Evolutionary conservation across 75 land plant genomes (phyloP), one percentile per base, ranked within the genome.

Genomic region (Cunninghamia lanceolata): DNA sequence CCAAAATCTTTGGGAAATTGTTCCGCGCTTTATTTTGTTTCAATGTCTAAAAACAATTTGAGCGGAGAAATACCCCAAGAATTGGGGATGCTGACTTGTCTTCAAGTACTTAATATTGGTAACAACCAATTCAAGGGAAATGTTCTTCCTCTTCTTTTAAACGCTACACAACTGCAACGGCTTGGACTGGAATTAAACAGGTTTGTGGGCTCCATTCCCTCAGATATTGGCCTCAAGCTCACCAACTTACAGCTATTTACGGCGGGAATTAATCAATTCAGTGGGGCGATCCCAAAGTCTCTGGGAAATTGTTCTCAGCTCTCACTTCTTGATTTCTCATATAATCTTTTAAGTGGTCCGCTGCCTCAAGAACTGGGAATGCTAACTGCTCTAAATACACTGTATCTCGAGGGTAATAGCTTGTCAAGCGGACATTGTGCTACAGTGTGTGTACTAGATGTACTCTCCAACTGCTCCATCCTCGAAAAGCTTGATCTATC

Each of bases 401-500:
- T 47, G 16, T 2, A 11, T 50, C 53, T 50, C 14, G 11, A 16
- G 53, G 16, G 16, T 13, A 50, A 50, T 50, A 14, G 53, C 16
- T 50, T 50, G 53, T 50, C 53, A 50, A 50, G 53, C 16, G 53
- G 53, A 50, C 52, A 47, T 0, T 47, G 52, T 47, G 52, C 52
- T 47, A 47, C 52, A 47, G 14, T 13, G 0, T 74, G 90, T 3
- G 40, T 91, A 2, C 89, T 88, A 10, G 35, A 28, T 5, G 50
- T 88, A 83, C 74, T 91, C 53, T 85, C 28, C 36, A 91, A 91
- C 43, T 91, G 92, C 25, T 40, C 88, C 25, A 63, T 42, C 10
- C 47, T 91, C n/a, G 3, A 4, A 4, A 54, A 84, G 17, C 68
- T 89, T 2, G 17, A 88, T 0, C 87, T 91, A 21, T 56, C 87